Evolutionary conservation across 495 filamentous ascomycete genomes (phyloP), one percentile per base, ranked within the genome.

Genomic region (Lineolata rhizophorae): DNA sequence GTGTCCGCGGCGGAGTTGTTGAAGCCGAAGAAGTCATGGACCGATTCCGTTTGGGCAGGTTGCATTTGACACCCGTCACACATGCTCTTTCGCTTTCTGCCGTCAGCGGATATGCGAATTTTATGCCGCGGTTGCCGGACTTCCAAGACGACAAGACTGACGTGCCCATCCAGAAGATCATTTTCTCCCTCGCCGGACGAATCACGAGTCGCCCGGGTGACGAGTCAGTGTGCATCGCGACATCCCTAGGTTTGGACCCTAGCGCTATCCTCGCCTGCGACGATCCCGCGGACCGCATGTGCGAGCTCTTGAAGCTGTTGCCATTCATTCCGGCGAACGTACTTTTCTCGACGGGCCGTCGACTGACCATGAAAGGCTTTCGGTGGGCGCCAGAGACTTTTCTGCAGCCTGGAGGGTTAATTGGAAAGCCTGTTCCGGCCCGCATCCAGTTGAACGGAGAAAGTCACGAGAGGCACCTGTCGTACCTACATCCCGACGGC

Each of bases 341-440:
- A 11, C 28, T 30, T 9, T 30, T 36, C n/a, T 30, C n/a, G 9
- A 20, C 18, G 27, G 12, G 11, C 6, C 15, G 34, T 4, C 24
- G 27, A 3, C 27, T 36, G 17, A 5, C 15, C 4, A 2, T 10
- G 11, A 4, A 10, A 19, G 34, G 34, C 12, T 36, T 19, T 19
- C 26, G 34, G 13, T 36, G 34, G 34, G 26, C 27, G 19, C 34
- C 34, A n/a, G 15, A 16, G 4, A 36, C 18, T 15, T n/a, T 36
- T 11, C 34, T 36, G 13, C 13, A 13, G 13, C 13, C 27, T 1
- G 16, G 31, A n/a, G 28, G 34, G 4, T 14, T n/a, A 27, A 15
- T 31, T 1, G 27, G 27, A 3, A 2, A 14, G 10, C 11, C 13
- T 8, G n/a, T 36, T 11, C 17, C 18, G 4, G 27, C 22, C 11